Evolutionary conservation across 73 alveolate species (phyloP).

Genomic region (Durusdinium trenchii): DNA sequence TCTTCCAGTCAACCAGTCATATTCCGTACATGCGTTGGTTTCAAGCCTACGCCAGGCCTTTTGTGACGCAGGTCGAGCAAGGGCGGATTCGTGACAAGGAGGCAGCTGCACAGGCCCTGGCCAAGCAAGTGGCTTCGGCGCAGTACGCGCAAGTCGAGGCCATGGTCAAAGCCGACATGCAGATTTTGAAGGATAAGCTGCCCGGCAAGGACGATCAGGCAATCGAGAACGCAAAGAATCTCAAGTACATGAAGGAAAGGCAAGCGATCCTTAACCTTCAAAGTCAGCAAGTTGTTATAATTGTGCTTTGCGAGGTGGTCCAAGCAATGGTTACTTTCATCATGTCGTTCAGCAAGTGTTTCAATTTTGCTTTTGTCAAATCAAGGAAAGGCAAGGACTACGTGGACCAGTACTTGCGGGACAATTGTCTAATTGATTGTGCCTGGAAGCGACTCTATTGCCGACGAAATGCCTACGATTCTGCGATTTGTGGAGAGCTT

Average conservation of each 20-base stretch:
- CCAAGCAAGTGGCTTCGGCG: background rate
- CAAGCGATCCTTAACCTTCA: background rate
- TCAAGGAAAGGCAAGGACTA: background rate
- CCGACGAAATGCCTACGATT: background rate
- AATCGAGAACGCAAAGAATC: background rate
- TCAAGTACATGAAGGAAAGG: background rate
- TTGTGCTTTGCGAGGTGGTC: background rate
- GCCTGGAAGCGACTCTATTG: background rate
- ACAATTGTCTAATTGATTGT: background rate
- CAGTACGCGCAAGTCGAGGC: background rate
- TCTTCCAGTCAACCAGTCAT: background rate
- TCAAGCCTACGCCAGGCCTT: background rate
- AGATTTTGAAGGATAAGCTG: background rate
- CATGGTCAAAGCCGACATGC: background rate
- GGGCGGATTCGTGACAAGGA: background rate
- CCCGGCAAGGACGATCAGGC: background rate
- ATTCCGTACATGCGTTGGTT: background rate
- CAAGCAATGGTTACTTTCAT: background rate
- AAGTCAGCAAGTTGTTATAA: background rate
- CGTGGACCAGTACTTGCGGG: background rate
- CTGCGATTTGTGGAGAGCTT: background rate
- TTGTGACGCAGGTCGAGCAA: background rate
- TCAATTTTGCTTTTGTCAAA: background rate
- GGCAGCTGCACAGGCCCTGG: background rate
- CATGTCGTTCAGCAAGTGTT: too few species aligned